These are phyloP conservation scores for Fraxinus baroniana DNA, from an alignment of 305 asterid species.

Conservation along the genomic window DNA sequence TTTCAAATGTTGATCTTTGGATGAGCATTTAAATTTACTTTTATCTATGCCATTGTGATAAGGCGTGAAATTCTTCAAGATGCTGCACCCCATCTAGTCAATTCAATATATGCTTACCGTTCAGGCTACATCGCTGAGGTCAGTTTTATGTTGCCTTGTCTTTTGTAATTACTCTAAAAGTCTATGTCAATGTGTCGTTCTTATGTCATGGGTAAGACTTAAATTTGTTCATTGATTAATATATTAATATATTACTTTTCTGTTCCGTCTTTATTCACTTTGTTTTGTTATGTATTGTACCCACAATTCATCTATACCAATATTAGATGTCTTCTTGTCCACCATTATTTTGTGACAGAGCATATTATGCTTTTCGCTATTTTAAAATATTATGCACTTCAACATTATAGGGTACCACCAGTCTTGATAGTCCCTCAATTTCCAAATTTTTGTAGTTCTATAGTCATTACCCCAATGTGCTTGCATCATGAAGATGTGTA, in stretches of 20 bases:
- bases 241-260: not conserved
- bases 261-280: not conserved
- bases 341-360: not conserved
- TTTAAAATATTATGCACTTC: not conserved
- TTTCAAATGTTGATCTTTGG: conserved; percentile 17
- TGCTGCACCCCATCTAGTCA: conserved; percentile 66
- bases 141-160: conserved; percentile 30
- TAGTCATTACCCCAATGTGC: not conserved
- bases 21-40: conserved; percentile 20
- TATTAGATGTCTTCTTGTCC: not conserved
- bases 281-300: not conserved
- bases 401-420: not conserved
- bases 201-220: not conserved
- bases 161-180: conserved; percentile 18
- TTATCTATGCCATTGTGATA: conserved; percentile 30
- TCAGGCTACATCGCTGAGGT: conserved; percentile 95
- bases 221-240: not conserved
- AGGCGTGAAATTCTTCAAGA: conserved; percentile 89
- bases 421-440: not conserved
- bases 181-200: not conserved
- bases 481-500: not conserved
- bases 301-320: not conserved
- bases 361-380: not conserved
- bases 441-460: not conserved
- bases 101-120: conserved; percentile 70